These are phyloP conservation scores for Saccharomyces pastorianus DNA, from an alignment of 1,139 yeast species.

Conservation along the genomic window DNA sequence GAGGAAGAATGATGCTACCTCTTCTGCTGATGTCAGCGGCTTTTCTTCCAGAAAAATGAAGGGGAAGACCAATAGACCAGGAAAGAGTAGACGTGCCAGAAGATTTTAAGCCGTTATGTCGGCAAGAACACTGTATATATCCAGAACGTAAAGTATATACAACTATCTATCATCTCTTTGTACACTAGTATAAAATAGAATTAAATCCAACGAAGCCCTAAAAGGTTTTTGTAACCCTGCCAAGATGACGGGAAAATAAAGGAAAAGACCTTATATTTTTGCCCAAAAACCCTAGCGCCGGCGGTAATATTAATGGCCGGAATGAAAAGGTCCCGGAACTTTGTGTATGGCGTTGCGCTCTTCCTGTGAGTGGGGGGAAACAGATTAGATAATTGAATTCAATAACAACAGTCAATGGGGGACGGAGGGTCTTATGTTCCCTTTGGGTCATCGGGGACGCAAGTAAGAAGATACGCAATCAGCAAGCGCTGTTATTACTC, in stretches of 20 bases:
- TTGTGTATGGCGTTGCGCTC: constrained; percentile 1
- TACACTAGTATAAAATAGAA: background rate
- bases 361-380: background rate
- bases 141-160: constrained; percentile 59
- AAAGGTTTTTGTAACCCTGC: background rate
- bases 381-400: background rate
- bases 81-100: constrained; percentile 55
- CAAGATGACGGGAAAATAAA: background rate
- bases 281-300: background rate
- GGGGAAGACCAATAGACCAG: constrained; percentile 53
- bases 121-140: constrained; percentile 35
- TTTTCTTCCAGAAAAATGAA: constrained; percentile 52
- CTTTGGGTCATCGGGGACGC: background rate
- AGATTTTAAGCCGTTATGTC: constrained; percentile 14
- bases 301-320: background rate
- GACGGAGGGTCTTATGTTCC: background rate
- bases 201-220: background rate
- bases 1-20: constrained; percentile 66
- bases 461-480: background rate
- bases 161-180: background rate
- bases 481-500: background rate
- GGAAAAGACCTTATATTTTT: background rate
- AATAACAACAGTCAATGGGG: background rate
- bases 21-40: constrained; percentile 63
- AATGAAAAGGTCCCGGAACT: background rate